Base-by-base conservation (phyloP, 148 eudicot genomes). In the Heliosperma pusillum region DNA sequence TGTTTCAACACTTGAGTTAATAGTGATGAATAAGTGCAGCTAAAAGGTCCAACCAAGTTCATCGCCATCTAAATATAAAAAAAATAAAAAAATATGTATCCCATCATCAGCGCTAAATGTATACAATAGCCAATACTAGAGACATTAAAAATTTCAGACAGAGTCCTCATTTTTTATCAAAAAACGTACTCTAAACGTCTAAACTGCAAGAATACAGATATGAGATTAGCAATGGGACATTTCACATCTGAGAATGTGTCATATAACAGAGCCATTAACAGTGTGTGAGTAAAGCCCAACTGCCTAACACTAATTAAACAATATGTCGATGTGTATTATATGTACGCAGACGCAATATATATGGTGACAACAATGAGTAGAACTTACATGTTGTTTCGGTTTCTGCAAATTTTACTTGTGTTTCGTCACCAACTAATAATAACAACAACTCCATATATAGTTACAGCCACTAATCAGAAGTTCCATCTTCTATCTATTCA, bases 61-160 rank as follows among this genome's bases (percentile, higher is more conserved):
- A 50, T 72, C 30, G 83, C 40, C 83, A 66, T 67, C 55, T 16
- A 47, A 47, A 66, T 16, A 80, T 80, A 72, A 17, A 29, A n/a
- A n/a, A n/a, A n/a, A n/a, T n/a, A n/a, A n/a, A n/a, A 45, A 45
- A 12, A 71, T 9, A 44, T 57, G 58, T 42, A 45, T 55, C 8
- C 4, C 36, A 45, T 25, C 53, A 27, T 70, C 82, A 75, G 47
- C 44, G 12, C 20, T 17, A 26, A n/a, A 3, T 67, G 59, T 5
- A n/a, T 26, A 36, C 21, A 21, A 3, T 10, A 26, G 36, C 4
- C 5, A 69, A 52, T 5, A 47, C 7, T 7, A 70, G 12, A 29
- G 74, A 36, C 45, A 59, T 5, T 3, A 25, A 36, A 26, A 62
- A 13, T 24, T 26, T 11, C 3, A 61, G 25, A 17, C 29, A 45